These are phyloP conservation scores for Carpinus fangiana DNA, from an alignment of 306 rosid genomes.

Conservation along the genomic window DNA sequence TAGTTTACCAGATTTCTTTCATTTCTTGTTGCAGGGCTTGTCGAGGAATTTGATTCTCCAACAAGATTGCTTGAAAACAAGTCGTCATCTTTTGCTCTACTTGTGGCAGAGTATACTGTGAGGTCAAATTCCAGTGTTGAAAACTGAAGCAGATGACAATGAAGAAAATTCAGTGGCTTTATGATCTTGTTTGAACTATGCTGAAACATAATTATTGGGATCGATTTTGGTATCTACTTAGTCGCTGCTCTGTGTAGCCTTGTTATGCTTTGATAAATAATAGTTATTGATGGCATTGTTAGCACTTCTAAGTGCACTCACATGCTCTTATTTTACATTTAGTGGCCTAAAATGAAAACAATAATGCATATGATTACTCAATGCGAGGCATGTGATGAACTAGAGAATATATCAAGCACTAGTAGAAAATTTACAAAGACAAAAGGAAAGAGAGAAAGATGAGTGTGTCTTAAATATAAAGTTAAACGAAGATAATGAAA, in stretches of 20 bases:
- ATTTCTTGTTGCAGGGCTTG: conserved; percentile 7
- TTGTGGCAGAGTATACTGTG: conserved; percentile 32
- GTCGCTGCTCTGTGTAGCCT: not conserved
- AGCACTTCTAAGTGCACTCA: too few relatives aligned
- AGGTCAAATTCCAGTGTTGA: conserved; percentile 34
- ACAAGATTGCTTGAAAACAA: conserved; percentile 13
- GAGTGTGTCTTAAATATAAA: too few relatives aligned
- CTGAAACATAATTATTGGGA: not conserved
- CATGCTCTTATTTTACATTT: too few relatives aligned
- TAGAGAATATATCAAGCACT: too few relatives aligned
- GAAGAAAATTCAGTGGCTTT: not conserved
- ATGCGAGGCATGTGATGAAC: too few relatives aligned
- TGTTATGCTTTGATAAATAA: too few relatives aligned
- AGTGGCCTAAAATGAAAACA: too few relatives aligned
- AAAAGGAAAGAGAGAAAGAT: too few relatives aligned
- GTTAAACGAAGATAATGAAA: too few relatives aligned
- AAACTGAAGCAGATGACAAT: conserved; percentile 7
- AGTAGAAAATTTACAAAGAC: too few relatives aligned
- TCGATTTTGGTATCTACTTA: not conserved
- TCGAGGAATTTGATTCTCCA: conserved; percentile 12
- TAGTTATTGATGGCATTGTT: too few relatives aligned
- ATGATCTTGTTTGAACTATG: not conserved
- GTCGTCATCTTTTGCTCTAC: conserved; percentile 20
- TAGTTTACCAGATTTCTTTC: not conserved
- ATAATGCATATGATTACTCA: too few relatives aligned